Percentiles rank a stretch among this genome's conserved stretches.
phyloP scores from a whole-genome alignment of 768 basidiomycete genomes.

The Lactifluus pinguis region DNA sequence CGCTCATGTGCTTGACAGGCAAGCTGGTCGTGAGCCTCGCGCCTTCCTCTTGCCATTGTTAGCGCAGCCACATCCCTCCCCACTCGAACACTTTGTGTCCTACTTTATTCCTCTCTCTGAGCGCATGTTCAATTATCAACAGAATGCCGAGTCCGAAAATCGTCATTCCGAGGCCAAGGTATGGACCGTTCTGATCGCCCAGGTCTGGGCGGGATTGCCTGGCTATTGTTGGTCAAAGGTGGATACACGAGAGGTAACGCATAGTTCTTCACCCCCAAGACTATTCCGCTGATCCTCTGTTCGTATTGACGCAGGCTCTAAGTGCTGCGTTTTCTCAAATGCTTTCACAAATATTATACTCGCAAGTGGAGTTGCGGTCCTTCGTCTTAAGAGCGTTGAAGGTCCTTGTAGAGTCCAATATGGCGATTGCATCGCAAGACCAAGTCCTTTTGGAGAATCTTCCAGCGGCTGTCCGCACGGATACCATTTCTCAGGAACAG shows the following conservation, averaged over 20 bases:
- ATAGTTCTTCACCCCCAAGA: background rate
- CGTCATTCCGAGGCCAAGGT: slow-evolving; percentile 84
- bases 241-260: slow-evolving; percentile 62
- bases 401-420: slow-evolving; percentile 73
- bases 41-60: slow-evolving; percentile 90
- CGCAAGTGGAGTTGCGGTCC: slow-evolving; percentile 74
- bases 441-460: slow-evolving; percentile 23
- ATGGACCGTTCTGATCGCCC: slow-evolving; percentile 88
- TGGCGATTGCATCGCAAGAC: slow-evolving; percentile 38
- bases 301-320: slow-evolving; percentile 44
- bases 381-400: slow-evolving; percentile 77
- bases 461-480: slow-evolving; percentile 24
- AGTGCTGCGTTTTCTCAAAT: slow-evolving; percentile 74
- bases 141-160: slow-evolving; percentile 64
- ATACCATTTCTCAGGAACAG: slow-evolving; percentile 42
- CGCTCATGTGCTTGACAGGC: slow-evolving; percentile 30
- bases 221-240: slow-evolving; percentile 80
- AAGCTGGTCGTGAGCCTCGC: slow-evolving; percentile 70
- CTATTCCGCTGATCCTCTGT: background rate
- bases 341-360: slow-evolving; percentile 89
- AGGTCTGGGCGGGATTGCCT: slow-evolving; percentile 86
- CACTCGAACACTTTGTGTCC: slow-evolving; percentile 73
- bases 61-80: slow-evolving; percentile 69
- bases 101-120: slow-evolving; percentile 95
- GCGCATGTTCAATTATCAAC: slow-evolving; percentile 81